Percentiles rank a stretch among this genome's conserved stretches.
Conservation (phyloP, 176 grass and related monocot species). For the Pharus latifolius region DNA sequence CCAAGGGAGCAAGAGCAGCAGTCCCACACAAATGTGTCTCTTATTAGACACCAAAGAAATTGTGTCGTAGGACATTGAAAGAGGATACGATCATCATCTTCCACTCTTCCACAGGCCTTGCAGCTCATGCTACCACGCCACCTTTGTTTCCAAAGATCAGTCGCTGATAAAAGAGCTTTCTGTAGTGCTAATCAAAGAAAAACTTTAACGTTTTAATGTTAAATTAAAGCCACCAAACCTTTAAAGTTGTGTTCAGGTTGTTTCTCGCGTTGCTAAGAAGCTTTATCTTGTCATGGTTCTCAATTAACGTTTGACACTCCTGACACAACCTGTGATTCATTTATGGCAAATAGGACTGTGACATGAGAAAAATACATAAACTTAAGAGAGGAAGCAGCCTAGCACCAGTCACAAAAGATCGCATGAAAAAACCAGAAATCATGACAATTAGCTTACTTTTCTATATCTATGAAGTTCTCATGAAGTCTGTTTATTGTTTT, state of each 20-base stretch:
- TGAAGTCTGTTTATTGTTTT: conserved; percentile 87
- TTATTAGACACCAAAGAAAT: too few species aligned
- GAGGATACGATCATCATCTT: too few species aligned
- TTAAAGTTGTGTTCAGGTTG: conserved; percentile 93
- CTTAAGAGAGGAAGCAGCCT: conserved; percentile 1
- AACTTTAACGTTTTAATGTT: too few species aligned
- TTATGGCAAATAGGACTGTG: conserved; percentile 13
- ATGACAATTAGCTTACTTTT: conserved; percentile 57
- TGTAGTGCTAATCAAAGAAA: too few species aligned
- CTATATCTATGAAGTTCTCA: conserved; percentile 89
- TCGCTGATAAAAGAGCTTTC: too few species aligned
- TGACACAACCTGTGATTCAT: conserved; percentile 62
- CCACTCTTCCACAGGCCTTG: too few species aligned
- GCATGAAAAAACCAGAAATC: neutral
- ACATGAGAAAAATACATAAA: conserved; percentile 12
- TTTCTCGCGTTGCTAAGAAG: conserved; percentile 99
- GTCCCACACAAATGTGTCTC: too few species aligned
- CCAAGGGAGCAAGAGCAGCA: too few species aligned
- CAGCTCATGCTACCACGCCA: too few species aligned
- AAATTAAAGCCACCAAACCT: conserved; percentile 49
- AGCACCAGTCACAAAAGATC: conserved; percentile 3
- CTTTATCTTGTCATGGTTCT: conserved; percentile 99
- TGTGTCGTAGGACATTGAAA: too few species aligned
- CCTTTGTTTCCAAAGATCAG: too few species aligned
- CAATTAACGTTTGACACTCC: conserved; percentile 96